A percentile compares a stretch with the other conserved stretches of the same genome.
Conservation (phyloP, 2,329 filamentous ascomycete species). For the Metarhizium humberi region DNA sequence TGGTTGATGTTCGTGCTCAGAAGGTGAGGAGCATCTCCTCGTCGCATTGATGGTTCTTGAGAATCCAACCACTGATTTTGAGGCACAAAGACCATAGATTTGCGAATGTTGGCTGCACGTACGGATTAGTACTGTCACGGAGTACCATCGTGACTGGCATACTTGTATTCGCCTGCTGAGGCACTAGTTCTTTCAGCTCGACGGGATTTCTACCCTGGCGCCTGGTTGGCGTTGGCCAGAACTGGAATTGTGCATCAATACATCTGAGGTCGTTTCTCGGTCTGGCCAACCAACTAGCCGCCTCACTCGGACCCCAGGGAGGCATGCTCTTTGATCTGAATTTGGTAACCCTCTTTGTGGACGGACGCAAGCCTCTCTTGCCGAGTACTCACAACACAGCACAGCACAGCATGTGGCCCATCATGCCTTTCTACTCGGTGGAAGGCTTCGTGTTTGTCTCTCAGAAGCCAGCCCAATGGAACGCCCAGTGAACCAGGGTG, state of each 20-base stretch:
- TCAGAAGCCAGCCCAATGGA: neutral
- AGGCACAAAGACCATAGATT: neutral
- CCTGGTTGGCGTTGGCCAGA: neutral
- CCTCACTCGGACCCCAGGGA: neutral
- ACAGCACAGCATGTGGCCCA: no score
- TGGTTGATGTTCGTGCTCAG: neutral
- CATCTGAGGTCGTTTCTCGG: neutral
- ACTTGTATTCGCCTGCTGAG: no score
- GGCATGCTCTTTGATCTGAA: neutral
- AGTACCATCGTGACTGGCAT: no score
- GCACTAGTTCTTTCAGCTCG: neutral
- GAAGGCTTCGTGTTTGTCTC: neutral
- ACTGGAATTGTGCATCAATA: neutral
- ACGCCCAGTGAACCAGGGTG: neutral
- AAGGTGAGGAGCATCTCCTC: neutral
- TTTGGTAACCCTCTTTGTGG: neutral
- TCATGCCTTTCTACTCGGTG: neutral
- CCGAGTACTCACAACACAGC: neutral
- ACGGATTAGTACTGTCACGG: no score
- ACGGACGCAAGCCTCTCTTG: neutral
- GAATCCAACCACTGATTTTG: neutral
- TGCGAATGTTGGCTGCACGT: no score
- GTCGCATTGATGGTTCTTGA: neutral
- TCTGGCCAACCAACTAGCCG: neutral
- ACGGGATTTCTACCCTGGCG: neutral